phyloP scores from a whole-genome alignment of 305 asterid species.

The Fraxinus latifolia region DNA sequence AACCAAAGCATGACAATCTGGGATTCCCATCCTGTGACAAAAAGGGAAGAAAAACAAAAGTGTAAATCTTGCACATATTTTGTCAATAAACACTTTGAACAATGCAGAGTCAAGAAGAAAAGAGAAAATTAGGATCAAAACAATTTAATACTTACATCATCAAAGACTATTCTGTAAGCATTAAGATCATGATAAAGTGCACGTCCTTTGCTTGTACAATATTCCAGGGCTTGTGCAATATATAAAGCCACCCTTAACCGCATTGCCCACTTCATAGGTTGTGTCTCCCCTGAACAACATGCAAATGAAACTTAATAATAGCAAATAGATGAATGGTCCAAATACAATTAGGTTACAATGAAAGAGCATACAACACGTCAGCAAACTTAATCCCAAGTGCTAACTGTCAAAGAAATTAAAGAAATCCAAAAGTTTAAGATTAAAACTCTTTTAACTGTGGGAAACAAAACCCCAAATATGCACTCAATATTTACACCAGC shows the following conservation, averaged over 20 bases:
- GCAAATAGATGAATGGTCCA: background rate
- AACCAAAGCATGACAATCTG: slow-evolving; percentile 87
- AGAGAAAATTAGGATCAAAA: background rate
- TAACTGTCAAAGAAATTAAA: background rate
- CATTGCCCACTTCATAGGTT: slow-evolving; percentile 97
- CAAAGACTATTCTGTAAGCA: slow-evolving; percentile 90
- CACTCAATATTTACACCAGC: background rate
- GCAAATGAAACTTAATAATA: slow-evolving; percentile 18
- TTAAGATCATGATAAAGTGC: slow-evolving; percentile 92
- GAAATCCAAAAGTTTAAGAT: background rate
- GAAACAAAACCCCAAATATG: background rate
- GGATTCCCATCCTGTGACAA: slow-evolving; percentile 74
- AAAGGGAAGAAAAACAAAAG: background rate
- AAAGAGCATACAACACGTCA: background rate
- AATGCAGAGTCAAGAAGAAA: background rate
- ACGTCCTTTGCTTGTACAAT: slow-evolving; percentile 83
- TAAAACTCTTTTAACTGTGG: background rate
- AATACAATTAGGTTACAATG: background rate
- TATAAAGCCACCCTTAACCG: slow-evolving; percentile 85
- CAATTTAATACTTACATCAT: slow-evolving; percentile 54
- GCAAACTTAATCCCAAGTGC: background rate
- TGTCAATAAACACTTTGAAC: background rate
- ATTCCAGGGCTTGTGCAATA: slow-evolving; percentile 92
- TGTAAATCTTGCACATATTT: slow-evolving; percentile 12
- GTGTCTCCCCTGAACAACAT: slow-evolving; percentile 66